Conservation (phyloP, 2,329 filamentous ascomycete genomes). For the Ceratocystis destructans region DNA sequence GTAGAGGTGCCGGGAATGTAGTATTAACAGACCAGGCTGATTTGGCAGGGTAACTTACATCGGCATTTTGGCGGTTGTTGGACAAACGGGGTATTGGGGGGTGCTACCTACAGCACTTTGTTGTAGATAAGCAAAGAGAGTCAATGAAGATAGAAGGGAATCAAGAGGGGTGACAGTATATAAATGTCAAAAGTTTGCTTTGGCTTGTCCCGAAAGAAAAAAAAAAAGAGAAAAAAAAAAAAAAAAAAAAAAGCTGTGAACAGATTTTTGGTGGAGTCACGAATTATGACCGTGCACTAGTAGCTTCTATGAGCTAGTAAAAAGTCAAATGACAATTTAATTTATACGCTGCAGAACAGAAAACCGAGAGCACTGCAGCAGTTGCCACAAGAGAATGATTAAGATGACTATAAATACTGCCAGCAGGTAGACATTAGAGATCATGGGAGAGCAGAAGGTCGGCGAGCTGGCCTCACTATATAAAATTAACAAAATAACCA, state of each 20-base stretch:
- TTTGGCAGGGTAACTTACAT: conserved; percentile 13
- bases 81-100: background rate
- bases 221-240: conserved; percentile 2
- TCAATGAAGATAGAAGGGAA: background rate
- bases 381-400: no score
- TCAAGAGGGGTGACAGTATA: no score
- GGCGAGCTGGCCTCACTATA: no score
- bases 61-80: conserved; percentile 12
- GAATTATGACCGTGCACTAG: background rate
- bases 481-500: no score
- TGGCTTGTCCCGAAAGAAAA: background rate
- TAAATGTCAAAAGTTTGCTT: no score
- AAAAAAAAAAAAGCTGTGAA: conserved; percentile 2
- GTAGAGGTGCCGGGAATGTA: background rate
- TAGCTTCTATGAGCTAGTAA: background rate
- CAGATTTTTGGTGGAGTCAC: conserved; percentile 12
- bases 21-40: no score
- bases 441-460: no score
- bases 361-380: no score
- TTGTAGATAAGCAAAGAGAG: background rate
- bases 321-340: background rate
- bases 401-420: no score
- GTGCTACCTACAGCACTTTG: background rate
- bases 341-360: background rate
- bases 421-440: no score